phyloP scores from a whole-genome alignment of 192 early-diverging fungal genomes.

The Coemansia sp. region DNA sequence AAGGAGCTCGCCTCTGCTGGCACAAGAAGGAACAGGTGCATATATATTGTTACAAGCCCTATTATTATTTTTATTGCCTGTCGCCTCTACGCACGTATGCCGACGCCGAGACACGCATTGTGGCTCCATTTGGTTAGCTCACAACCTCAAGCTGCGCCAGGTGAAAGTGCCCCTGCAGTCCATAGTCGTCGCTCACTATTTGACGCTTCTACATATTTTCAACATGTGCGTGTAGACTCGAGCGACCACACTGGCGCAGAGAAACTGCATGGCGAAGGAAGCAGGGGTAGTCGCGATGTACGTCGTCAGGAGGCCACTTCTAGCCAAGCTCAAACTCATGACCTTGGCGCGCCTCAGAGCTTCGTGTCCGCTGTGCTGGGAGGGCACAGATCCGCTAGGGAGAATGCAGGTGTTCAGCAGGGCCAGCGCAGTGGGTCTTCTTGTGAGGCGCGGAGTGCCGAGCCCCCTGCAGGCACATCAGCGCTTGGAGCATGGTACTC shows the following conservation, averaged over 20 bases:
- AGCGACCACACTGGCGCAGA: background rate
- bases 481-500: slow-evolving; percentile 9
- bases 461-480: background rate
- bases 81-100: background rate
- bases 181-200: slow-evolving; percentile 6
- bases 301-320: background rate
- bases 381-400: background rate
- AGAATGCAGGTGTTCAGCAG: background rate
- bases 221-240: background rate
- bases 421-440: background rate
- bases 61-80: background rate
- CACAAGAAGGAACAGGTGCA: slow-evolving; percentile 8
- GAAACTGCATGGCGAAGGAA: slow-evolving; percentile 5
- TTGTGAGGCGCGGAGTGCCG: background rate
- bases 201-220: background rate
- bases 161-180: background rate
- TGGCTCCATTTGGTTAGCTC: background rate
- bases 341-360: slow-evolving; percentile 7
- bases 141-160: background rate
- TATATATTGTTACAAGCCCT: background rate
- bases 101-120: background rate
- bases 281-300: background rate
- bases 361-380: slow-evolving; percentile 4
- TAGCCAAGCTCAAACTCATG: slow-evolving; percentile 11
- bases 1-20: slow-evolving; percentile 1